Conservation (phyloP, 306 rosid species). For the Dryas octopetala region DNA sequence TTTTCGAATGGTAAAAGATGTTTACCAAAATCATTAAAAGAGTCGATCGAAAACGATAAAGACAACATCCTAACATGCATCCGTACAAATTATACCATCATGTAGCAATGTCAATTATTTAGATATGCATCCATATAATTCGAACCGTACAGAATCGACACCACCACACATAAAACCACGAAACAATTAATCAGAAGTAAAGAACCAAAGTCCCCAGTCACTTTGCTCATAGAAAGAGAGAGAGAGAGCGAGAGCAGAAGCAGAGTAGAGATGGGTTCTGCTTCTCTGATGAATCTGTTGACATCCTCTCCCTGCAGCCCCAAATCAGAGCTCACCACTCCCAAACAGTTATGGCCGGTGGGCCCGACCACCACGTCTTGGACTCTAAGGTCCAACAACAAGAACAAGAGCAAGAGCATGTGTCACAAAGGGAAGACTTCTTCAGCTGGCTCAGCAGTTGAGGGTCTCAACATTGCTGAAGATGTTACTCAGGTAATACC, state of each 20-base stretch:
- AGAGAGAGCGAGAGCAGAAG: neutral
- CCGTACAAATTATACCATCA: no score
- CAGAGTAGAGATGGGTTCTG: conserved; percentile 50
- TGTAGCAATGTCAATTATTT: no score
- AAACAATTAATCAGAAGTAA: no score
- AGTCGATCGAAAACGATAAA: no score
- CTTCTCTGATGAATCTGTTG: conserved; percentile 51
- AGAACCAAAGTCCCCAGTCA: neutral
- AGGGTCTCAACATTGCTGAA: conserved; percentile 89
- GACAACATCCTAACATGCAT: no score
- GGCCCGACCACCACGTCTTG: conserved; percentile 3
- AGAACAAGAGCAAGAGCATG: conserved; percentile 12
- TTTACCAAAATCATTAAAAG: no score
- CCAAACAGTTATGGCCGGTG: conserved; percentile 16
- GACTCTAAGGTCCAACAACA: conserved; percentile 22
- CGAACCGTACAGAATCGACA: no score
- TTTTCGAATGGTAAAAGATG: no score
- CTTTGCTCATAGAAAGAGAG: neutral
- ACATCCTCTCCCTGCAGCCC: no score
- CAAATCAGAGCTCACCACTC: no score
- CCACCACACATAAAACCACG: no score
- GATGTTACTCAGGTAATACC: conserved; percentile 65
- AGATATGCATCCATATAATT: no score
- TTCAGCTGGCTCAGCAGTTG: conserved; percentile 40
- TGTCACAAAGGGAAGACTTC: conserved; percentile 8